Percentiles rank a stretch among this genome's conserved stretches.
These are phyloP conservation scores for Drechslera avenae DNA, from an alignment of 2,329 filamentous ascomycete species.

Conservation along the genomic window DNA sequence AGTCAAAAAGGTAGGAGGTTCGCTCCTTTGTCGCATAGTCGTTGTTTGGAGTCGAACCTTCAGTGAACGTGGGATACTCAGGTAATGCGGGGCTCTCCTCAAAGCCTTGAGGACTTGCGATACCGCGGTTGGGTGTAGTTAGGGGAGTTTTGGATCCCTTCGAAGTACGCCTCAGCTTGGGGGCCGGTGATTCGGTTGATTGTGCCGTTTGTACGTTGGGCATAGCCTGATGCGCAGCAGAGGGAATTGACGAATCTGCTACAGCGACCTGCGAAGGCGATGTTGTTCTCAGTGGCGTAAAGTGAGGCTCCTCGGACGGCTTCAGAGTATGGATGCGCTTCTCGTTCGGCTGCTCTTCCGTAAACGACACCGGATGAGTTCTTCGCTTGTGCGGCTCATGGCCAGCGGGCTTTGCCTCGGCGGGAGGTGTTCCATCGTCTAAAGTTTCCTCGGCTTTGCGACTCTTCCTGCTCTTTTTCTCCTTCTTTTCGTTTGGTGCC, in stretches of 20 bases:
- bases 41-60: constrained; percentile 31
- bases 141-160: constrained; percentile 30
- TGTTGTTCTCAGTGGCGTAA: constrained; percentile 11
- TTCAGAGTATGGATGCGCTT: constrained; percentile 42
- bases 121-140: constrained; percentile 10
- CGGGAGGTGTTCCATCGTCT: constrained; percentile 7
- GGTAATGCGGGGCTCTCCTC: constrained; percentile 39
- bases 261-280: neutral
- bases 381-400: constrained; percentile 41
- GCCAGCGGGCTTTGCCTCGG: constrained; percentile 13
- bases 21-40: constrained; percentile 46
- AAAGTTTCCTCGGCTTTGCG: constrained; percentile 29
- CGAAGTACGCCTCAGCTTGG: constrained; percentile 26
- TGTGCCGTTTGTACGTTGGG: constrained; percentile 50
- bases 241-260: neutral
- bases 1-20: constrained; percentile 44
- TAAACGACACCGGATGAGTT: constrained; percentile 39
- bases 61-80: constrained; percentile 18
- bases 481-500: constrained; percentile 53
- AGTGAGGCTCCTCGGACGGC: constrained; percentile 10
- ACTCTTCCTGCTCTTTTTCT: constrained; percentile 43
- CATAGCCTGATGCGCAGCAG: constrained; percentile 43
- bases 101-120: constrained; percentile 11
- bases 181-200: constrained; percentile 20
- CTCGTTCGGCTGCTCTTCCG: constrained; percentile 41